A percentile compares a stretch with the other conserved stretches of the same genome.
Evolutionary conservation across 306 rosid genomes (phyloP).

Genomic region (Adenanthera pavonina): DNA sequence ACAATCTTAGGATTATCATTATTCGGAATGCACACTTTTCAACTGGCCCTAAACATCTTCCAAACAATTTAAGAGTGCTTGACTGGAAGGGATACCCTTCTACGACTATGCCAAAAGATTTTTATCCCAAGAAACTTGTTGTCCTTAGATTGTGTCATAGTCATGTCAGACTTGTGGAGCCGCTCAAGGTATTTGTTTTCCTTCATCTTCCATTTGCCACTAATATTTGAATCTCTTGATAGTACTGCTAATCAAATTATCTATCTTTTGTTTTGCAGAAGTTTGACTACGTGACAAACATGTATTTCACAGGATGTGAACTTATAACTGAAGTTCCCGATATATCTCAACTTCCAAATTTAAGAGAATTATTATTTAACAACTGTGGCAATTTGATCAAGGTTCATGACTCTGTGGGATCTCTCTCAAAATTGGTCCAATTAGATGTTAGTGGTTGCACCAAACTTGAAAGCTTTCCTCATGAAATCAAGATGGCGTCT

Average conservation of each 20-base stretch:
- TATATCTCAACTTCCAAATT: not conserved
- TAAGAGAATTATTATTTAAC: not conserved
- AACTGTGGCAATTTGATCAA: not conserved
- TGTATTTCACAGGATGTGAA: not conserved
- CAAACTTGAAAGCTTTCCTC: not conserved
- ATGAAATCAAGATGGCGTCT: slow-evolving; percentile 1
- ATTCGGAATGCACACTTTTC: not conserved
- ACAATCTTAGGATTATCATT: not conserved
- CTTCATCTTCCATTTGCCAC: too few species aligned
- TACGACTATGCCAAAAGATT: too few species aligned
- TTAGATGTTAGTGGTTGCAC: not conserved
- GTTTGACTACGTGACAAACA: not conserved
- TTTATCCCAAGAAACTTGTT: too few species aligned
- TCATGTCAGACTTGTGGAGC: not conserved
- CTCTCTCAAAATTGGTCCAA: not conserved
- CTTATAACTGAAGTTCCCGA: not conserved
- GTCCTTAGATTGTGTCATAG: too few species aligned
- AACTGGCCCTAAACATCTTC: not conserved
- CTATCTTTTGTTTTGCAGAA: too few species aligned
- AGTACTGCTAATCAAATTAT: too few species aligned
- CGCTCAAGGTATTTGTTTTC: not conserved
- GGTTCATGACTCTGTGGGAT: not conserved
- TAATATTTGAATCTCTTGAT: too few species aligned
- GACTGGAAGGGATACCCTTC: not conserved
- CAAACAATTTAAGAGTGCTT: too few species aligned